Evolutionary conservation across 2,329 filamentous ascomycete genomes (phyloP).

Genomic region (Fusarium chaquense): DNA sequence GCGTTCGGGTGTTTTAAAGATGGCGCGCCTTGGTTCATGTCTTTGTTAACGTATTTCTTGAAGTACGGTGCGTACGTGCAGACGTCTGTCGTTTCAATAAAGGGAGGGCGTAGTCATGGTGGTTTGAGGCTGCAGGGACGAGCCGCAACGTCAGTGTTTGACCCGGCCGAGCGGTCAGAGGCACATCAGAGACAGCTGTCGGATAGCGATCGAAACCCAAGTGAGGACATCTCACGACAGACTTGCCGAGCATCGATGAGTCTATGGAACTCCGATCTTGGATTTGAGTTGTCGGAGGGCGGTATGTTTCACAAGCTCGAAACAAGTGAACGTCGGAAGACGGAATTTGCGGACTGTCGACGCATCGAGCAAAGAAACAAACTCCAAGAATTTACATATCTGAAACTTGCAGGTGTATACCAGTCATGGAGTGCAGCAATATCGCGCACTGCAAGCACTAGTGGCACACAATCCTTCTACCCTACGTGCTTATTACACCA

Average conservation of each 20-base stretch:
- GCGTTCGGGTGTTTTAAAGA: slow-evolving; percentile 34
- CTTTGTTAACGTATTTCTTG: slow-evolving; percentile 2
- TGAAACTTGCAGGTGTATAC: slow-evolving; percentile 19
- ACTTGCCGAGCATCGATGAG: slow-evolving; percentile 27
- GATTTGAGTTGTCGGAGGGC: slow-evolving; percentile 20
- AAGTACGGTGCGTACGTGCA: neutral
- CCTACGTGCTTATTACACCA: neutral
- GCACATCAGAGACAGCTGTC: slow-evolving; percentile 5
- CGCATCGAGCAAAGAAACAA: slow-evolving; percentile 13
- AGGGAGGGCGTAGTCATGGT: neutral
- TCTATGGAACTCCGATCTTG: slow-evolving; percentile 35
- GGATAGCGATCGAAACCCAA: slow-evolving; percentile 20
- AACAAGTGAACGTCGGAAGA: slow-evolving; percentile 12
- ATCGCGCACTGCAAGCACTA: slow-evolving; percentile 18
- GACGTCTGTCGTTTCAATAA: neutral
- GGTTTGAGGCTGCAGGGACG: slow-evolving; percentile 30
- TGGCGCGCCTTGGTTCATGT: slow-evolving; percentile 11
- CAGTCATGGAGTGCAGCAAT: slow-evolving; percentile 7
- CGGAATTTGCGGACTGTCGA: slow-evolving; percentile 10
- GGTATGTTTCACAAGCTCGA: slow-evolving; percentile 37
- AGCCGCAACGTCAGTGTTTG: slow-evolving; percentile 31
- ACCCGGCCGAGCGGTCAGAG: slow-evolving; percentile 19
- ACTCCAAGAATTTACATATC: slow-evolving; percentile 7
- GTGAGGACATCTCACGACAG: slow-evolving; percentile 24
- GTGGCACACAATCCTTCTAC: neutral